Evolutionary conservation across 2,329 filamentous ascomycete species (phyloP), one percentile per base, ranked within the genome.

Genomic region (Aspergillus oerlinghausenensis): DNA sequence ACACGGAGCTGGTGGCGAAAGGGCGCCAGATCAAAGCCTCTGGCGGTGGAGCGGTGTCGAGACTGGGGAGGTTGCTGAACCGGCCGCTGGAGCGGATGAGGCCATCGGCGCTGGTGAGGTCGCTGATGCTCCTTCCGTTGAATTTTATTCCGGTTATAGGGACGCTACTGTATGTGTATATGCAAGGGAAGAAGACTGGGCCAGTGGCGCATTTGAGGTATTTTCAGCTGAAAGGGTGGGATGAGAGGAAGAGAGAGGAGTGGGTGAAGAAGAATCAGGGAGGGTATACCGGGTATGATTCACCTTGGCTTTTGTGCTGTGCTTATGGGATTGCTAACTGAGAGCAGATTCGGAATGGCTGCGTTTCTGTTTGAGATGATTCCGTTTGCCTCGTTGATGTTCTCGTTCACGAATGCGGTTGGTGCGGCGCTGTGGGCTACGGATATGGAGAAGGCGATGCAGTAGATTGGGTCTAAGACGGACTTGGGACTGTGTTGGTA

Each of bases 401-500:
- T 96, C 68, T 83, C 88, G 0, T 97, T 95, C 72, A 96, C 92
- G 17, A 97, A 96, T 72, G 88, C 90, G 1, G 91, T 96, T 57
- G 93, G 92, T 7, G 93, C 92, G 54, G 93, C 93, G 7, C 77
- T 97, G n/a, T 97, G 92, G 92, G 92, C 93, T 43, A 89, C 90
- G 19, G 92, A 95, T 72, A 84, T 95, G 57, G 91, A 95, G 72
- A 76, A 73, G 73, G 70, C 7, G 71, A 76, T 54, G 3, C 52
- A 65, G 55, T 70, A 66, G 32, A 38, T 49, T 5, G 9, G 14
- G 29, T 35, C 23, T 32, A 38, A 43, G 42, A 47, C 14, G 28
- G 42, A 48, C 32, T 26, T 14, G 40, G 38, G n/a, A 35, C 19
- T 48, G 26, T 25, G 0, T 8, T 52, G 32, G 32, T 35, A 35